Evolutionary conservation across 768 basidiomycete species (phyloP).

Genomic region (Lactarius akahatsu): DNA sequence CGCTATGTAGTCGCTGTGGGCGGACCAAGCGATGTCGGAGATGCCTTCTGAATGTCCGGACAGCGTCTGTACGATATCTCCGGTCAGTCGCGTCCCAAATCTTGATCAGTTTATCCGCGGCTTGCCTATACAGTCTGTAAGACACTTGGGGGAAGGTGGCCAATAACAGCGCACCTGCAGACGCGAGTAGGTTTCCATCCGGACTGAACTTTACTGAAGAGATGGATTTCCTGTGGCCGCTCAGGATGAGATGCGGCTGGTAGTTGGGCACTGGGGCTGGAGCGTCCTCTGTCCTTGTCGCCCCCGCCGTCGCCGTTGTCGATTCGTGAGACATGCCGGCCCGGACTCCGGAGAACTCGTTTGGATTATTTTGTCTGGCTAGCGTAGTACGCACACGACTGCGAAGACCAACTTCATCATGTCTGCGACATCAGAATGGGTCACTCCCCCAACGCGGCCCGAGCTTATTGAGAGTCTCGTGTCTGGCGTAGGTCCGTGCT

Average conservation of each 20-base stretch:
- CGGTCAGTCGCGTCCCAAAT: conserved; percentile 74
- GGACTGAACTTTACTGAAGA: conserved; percentile 89
- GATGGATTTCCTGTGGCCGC: conserved; percentile 81
- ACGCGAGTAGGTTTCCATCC: conserved; percentile 78
- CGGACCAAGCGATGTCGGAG: conserved; percentile 88
- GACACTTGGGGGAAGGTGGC: conserved; percentile 21
- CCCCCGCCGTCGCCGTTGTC: not conserved
- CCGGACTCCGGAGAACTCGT: too few species aligned
- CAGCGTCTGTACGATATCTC: conserved; percentile 70
- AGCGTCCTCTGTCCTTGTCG: conserved; percentile 1
- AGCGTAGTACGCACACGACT: not conserved
- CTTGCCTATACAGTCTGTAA: conserved; percentile 51
- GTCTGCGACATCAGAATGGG: conserved; percentile 61
- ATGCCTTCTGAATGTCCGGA: conserved; percentile 79
- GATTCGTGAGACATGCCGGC: conserved; percentile 13
- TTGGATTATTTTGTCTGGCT: too few species aligned
- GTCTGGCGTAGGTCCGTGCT: conserved; percentile 76
- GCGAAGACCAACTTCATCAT: conserved; percentile 36
- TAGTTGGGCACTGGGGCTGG: conserved; percentile 47
- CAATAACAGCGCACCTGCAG: conserved; percentile 61
- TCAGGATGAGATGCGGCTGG: conserved; percentile 58
- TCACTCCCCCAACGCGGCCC: conserved; percentile 72
- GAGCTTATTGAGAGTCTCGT: conserved; percentile 90
- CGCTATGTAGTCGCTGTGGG: conserved; percentile 77
- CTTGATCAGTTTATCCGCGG: conserved; percentile 80